A percentile compares a stretch with the other conserved stretches of the same genome.
Evolutionary conservation across 495 filamentous ascomycete genomes (phyloP).

Genomic region (Cryomyces antarcticus): DNA sequence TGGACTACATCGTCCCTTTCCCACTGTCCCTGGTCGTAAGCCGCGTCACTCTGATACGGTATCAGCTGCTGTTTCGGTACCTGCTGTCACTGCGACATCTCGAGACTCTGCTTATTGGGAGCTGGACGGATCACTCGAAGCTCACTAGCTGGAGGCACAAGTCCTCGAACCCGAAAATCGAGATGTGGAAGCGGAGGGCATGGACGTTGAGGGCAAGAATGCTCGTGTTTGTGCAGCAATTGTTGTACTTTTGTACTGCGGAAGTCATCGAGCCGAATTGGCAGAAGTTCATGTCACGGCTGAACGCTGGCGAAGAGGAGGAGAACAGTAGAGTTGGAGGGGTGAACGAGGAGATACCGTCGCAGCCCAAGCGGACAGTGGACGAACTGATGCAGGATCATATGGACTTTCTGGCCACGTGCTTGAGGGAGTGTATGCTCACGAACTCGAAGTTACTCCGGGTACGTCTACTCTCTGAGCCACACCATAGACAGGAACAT

Average conservation of each 20-base stretch:
- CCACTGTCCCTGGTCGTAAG: conserved; percentile 93
- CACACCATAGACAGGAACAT: no score
- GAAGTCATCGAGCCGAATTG: conserved; percentile 98
- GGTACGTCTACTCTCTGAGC: conserved; percentile 31
- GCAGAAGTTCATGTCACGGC: conserved; percentile 69
- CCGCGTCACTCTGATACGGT: conserved; percentile 83
- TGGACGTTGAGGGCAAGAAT: conserved; percentile 87
- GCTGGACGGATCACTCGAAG: conserved; percentile 80
- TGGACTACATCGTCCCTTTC: conserved; percentile 89
- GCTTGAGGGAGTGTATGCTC: conserved; percentile 96
- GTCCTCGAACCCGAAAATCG: conserved; percentile 49
- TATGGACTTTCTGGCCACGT: conserved; percentile 94
- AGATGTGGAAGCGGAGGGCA: conserved; percentile 80
- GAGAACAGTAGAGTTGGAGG: conserved; percentile 17
- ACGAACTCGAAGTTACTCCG: conserved; percentile 84
- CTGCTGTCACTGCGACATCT: conserved; percentile 73
- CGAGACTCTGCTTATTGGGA: conserved; percentile 60
- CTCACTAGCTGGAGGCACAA: conserved; percentile 68
- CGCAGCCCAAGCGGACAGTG: conserved; percentile 58
- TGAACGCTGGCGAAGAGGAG: conserved; percentile 37
- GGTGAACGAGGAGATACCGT: conserved; percentile 7
- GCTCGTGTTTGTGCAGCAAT: conserved; percentile 90
- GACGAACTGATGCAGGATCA: conserved; percentile 98
- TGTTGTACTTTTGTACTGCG: conserved; percentile 87
- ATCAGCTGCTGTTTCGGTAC: conserved; percentile 90